These are phyloP conservation scores for Fusarium staphyleae DNA, from an alignment of 2,329 filamentous ascomycete genomes.

Conservation along the genomic window DNA sequence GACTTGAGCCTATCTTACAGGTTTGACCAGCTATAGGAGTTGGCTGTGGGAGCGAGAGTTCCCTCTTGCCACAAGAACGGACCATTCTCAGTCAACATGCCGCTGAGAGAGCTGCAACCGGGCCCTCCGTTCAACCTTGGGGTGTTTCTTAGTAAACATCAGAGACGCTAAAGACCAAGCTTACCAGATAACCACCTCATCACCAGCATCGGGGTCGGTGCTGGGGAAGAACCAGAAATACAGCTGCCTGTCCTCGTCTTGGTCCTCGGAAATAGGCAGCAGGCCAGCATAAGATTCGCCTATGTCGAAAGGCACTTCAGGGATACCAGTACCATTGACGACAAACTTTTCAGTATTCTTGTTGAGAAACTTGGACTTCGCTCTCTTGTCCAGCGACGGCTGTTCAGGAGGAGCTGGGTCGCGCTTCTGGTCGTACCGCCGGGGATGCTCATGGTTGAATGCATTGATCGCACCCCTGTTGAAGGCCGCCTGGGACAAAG, in stretches of 20 bases:
- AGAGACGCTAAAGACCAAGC: not conserved
- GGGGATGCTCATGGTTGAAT: conserved; percentile 23
- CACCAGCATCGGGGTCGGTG: conserved; percentile 54
- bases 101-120: conserved; percentile 38
- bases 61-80: conserved; percentile 76
- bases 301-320: conserved; percentile 73
- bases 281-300: conserved; percentile 70
- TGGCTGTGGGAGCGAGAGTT: conserved; percentile 68
- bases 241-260: conserved; percentile 59
- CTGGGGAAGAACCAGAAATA: conserved; percentile 75
- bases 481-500: conserved; percentile 35
- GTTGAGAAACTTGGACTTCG: conserved; percentile 34
- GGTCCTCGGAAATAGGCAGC: conserved; percentile 61
- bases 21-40: conserved; percentile 77
- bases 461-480: conserved; percentile 35
- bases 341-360: conserved; percentile 54
- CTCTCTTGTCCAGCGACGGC: conserved; percentile 15
- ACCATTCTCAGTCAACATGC: conserved; percentile 76
- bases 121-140: conserved; percentile 56
- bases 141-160: conserved; percentile 55
- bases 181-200: conserved; percentile 69
- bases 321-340: conserved; percentile 69
- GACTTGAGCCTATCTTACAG: conserved; percentile 46
- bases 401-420: not conserved
- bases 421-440: conserved; percentile 22